Evolutionary conservation across 2,329 filamentous ascomycete species (phyloP).

Genomic region (Hypoxylon sp.): DNA sequence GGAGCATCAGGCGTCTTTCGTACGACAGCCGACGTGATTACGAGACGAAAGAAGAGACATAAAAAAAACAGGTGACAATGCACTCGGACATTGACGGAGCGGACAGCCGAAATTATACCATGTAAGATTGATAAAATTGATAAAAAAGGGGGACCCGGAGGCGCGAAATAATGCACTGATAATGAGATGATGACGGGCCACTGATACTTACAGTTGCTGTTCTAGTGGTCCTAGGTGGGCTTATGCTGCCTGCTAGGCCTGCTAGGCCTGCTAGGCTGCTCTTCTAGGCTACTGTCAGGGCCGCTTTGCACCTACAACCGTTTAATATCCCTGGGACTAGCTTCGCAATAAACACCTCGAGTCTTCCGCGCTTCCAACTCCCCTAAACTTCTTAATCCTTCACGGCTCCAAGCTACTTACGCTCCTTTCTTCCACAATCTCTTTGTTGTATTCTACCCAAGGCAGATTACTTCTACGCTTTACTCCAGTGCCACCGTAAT

Average conservation of each 20-base stretch:
- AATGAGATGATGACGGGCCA: constrained; percentile 33
- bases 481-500: constrained; percentile 23
- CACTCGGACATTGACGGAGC: constrained; percentile 32
- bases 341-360: constrained; percentile 1
- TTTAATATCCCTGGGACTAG: constrained; percentile 8
- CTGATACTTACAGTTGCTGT: too few relatives aligned
- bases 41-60: background rate
- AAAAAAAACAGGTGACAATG: constrained; percentile 37
- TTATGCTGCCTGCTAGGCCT: too few relatives aligned
- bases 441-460: too few relatives aligned
- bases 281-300: too few relatives aligned
- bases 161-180: constrained; percentile 20
- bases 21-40: constrained; percentile 6
- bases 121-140: constrained; percentile 33
- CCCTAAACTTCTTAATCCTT: background rate
- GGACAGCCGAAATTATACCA: constrained; percentile 18
- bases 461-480: constrained; percentile 21
- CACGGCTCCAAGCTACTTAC: constrained; percentile 4
- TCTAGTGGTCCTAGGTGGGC: too few relatives aligned
- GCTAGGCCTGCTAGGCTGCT: too few relatives aligned
- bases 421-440: constrained; percentile 29
- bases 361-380: background rate
- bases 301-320: constrained; percentile 11
- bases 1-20: constrained; percentile 2
- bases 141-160: constrained; percentile 27